Percentiles rank a stretch among this genome's conserved stretches.
These are phyloP conservation scores for Ustilago vetiveriae DNA, from an alignment of 1,284 basidiomycete species.

Conservation along the genomic window DNA sequence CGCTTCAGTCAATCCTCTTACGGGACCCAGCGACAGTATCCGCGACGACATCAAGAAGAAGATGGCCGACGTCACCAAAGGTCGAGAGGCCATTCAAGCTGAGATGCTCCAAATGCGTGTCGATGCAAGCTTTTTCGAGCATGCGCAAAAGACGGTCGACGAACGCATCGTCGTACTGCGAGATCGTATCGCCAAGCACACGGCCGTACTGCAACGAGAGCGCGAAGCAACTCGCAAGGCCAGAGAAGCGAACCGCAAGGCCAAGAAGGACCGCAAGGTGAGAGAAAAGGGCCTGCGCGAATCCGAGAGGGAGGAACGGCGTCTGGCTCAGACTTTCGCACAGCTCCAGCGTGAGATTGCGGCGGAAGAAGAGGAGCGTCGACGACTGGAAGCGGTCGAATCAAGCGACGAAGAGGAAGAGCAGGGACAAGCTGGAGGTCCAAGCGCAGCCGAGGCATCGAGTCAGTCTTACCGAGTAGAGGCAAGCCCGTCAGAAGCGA, in stretches of 20 bases:
- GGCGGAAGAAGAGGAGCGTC: conserved; percentile 32
- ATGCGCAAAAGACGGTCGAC: conserved; percentile 46
- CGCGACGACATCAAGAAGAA: conserved; percentile 39
- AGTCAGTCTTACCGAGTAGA: too few relatives aligned
- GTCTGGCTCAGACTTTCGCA: conserved; percentile 23
- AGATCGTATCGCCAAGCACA: conserved; percentile 35
- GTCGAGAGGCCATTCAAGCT: conserved; percentile 36
- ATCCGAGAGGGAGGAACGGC: conserved; percentile 29
- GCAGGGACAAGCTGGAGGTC: too few relatives aligned
- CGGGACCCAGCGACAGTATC: conserved; percentile 29
- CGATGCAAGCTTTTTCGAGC: conserved; percentile 46
- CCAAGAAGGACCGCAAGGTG: conserved; percentile 37
- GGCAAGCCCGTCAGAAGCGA: conserved; percentile 18
- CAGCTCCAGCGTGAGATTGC: conserved; percentile 40
- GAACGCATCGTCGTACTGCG: conserved; percentile 40
- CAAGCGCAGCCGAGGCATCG: too few relatives aligned
- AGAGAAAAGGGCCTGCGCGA: conserved; percentile 32
- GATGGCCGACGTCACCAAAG: conserved; percentile 36
- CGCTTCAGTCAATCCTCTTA: conserved; percentile 1
- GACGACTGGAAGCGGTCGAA: conserved; percentile 23
- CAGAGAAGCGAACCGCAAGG: conserved; percentile 30
- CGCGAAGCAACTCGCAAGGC: conserved; percentile 40
- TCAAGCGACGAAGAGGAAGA: conserved; percentile 24
- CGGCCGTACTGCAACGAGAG: conserved; percentile 26
- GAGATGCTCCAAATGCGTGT: conserved; percentile 49